Conservation (phyloP, 2,329 filamentous ascomycete species). For the Microcera coccophila region DNA sequence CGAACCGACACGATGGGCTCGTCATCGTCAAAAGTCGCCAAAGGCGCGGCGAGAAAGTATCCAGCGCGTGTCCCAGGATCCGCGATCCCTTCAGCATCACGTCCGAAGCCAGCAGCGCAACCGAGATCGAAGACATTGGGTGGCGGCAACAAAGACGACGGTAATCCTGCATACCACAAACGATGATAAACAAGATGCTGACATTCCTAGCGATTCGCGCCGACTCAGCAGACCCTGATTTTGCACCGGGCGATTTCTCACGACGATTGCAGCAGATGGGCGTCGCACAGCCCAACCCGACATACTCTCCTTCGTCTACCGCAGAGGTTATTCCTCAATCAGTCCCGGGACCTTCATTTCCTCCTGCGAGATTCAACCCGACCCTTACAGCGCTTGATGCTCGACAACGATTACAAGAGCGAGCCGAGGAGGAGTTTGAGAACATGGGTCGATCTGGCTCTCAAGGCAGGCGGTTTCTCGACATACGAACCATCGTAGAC, state of each 20-base stretch:
- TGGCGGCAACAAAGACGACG: slow-evolving; percentile 18
- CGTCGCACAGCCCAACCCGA: slow-evolving; percentile 52
- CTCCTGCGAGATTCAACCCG: slow-evolving; percentile 36
- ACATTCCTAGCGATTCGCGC: slow-evolving; percentile 35
- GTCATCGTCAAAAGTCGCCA: slow-evolving; percentile 44
- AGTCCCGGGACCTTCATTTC: slow-evolving; percentile 28
- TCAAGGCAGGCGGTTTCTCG: slow-evolving; percentile 42
- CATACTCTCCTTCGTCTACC: slow-evolving; percentile 50
- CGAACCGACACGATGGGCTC: slow-evolving; percentile 44
- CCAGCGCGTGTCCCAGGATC: slow-evolving; percentile 36
- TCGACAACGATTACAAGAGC: slow-evolving; percentile 41
- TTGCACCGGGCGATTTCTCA: slow-evolving; percentile 43
- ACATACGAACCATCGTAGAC: slow-evolving; percentile 46
- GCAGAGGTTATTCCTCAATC: slow-evolving; percentile 27
- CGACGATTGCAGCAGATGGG: slow-evolving; percentile 52
- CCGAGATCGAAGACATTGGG: slow-evolving; percentile 5
- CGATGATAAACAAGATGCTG: slow-evolving; percentile 3
- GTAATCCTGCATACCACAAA: slow-evolving; percentile 8
- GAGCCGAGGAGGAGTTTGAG: slow-evolving; percentile 44
- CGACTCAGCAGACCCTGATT: slow-evolving; percentile 42
- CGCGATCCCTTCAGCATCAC: slow-evolving; percentile 19
- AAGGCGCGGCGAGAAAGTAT: slow-evolving; percentile 41
- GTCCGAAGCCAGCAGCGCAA: slow-evolving; percentile 14
- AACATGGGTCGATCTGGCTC: slow-evolving; percentile 32
- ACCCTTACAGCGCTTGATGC: slow-evolving; percentile 50